phyloP scores from a whole-genome alignment of 2,329 filamentous ascomycete species.

The Phaeosphaeria sp. region DNA sequence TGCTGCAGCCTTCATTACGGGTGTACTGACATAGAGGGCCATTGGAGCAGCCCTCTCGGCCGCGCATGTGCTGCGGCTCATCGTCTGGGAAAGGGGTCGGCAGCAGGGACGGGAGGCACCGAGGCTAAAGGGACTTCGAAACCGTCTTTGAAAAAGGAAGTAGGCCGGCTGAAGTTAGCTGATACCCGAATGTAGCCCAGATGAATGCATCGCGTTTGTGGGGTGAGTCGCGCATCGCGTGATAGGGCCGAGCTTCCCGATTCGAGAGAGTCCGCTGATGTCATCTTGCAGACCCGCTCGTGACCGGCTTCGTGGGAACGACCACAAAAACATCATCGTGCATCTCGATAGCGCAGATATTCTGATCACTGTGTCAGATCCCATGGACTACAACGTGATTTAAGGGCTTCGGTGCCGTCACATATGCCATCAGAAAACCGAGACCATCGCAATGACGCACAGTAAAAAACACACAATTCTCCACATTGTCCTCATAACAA shows the following conservation, averaged over 20 bases:
- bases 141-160: too few species aligned
- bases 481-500: background rate
- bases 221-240: conserved; percentile 20
- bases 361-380: background rate
- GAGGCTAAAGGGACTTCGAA: conserved; percentile 21
- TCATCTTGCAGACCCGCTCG: conserved; percentile 2
- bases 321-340: background rate
- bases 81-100: conserved; percentile 16
- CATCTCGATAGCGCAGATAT: background rate
- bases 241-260: conserved; percentile 12
- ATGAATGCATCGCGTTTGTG: conserved; percentile 24
- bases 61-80: conserved; percentile 34
- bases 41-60: conserved; percentile 36
- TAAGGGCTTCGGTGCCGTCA: background rate
- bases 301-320: background rate
- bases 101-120: conserved; percentile 24
- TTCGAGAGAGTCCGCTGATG: background rate
- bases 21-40: conserved; percentile 27
- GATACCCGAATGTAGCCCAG: conserved; percentile 15
- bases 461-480: background rate
- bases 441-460: background rate
- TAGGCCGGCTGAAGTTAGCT: conserved; percentile 25
- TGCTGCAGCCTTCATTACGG: conserved; percentile 12
- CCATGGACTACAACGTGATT: background rate
- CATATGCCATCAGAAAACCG: background rate